A percentile compares a stretch with the other conserved stretches of the same genome.
phyloP scores from a whole-genome alignment of 768 basidiomycete genomes.

The Vararia minispora region DNA sequence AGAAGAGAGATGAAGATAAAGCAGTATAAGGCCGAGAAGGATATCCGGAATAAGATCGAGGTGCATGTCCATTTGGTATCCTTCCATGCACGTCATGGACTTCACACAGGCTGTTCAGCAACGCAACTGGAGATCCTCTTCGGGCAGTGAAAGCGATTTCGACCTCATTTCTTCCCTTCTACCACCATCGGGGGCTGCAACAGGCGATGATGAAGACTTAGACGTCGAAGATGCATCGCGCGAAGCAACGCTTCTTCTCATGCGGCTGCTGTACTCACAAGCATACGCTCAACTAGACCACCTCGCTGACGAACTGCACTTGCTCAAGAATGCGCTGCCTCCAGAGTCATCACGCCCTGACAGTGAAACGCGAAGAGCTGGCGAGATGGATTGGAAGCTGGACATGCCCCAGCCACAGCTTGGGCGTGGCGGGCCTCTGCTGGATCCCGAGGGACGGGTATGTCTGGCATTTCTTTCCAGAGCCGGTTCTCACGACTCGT shows the following conservation, averaged over 20 bases:
- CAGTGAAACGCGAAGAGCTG: conserved; percentile 30
- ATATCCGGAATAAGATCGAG: conserved; percentile 58
- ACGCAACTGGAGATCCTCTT: too few species aligned
- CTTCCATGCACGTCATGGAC: background rate
- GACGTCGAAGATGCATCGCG: conserved; percentile 58
- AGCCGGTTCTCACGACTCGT: conserved; percentile 9
- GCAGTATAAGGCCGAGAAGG: conserved; percentile 82
- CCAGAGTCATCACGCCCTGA: conserved; percentile 21
- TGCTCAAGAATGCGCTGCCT: conserved; percentile 48
- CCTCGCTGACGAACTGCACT: conserved; percentile 58
- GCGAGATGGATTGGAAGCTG: conserved; percentile 64
- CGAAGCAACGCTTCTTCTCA: conserved; percentile 54
- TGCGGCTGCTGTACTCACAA: conserved; percentile 63
- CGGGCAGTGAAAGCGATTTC: conserved; percentile 42
- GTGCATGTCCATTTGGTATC: conserved; percentile 25
- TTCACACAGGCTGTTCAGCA: conserved; percentile 40
- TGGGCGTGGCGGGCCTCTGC: conserved; percentile 38
- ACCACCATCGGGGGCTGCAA: conserved; percentile 23
- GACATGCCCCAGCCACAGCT: conserved; percentile 35
- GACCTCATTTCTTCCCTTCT: conserved; percentile 58
- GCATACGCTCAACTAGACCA: conserved; percentile 57
- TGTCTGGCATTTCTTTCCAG: conserved; percentile 8
- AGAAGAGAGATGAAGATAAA: conserved; percentile 84
- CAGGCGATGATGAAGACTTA: conserved; percentile 39
- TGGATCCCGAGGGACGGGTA: conserved; percentile 75